Evolutionary conservation across 2,329 filamentous ascomycete genomes (phyloP).

Genomic region (Trichoderma koningiopsis): DNA sequence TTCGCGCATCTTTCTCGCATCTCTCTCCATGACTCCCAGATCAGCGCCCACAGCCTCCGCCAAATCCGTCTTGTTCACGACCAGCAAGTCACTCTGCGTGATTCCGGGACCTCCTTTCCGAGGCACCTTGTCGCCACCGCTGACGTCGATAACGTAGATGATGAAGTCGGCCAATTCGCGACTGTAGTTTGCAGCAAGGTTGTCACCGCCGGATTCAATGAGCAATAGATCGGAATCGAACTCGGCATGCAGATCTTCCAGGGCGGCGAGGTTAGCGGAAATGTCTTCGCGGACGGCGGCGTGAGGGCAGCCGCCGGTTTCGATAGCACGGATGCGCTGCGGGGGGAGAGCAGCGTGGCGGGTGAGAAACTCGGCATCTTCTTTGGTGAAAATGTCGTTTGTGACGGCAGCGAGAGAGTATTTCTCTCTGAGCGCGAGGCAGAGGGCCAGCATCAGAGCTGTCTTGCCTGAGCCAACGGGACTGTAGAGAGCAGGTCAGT

Average conservation of each 20-base stretch:
- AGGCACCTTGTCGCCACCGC: constrained; percentile 94
- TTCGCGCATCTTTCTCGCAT: constrained; percentile 91
- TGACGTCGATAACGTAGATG: constrained; percentile 97
- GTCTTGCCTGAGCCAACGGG: constrained; percentile 98
- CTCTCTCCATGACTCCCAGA: constrained; percentile 88
- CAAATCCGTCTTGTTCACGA: constrained; percentile 97
- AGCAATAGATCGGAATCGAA: constrained; percentile 83
- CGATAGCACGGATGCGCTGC: constrained; percentile 86
- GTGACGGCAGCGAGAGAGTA: constrained; percentile 94
- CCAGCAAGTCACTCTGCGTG: constrained; percentile 88
- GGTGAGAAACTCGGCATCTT: constrained; percentile 97
- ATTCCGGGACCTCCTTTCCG: constrained; percentile 96
- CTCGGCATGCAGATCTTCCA: constrained; percentile 82
- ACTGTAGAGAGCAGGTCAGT: constrained; percentile 46
- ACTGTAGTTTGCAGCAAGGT: constrained; percentile 94
- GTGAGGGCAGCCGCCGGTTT: constrained; percentile 96
- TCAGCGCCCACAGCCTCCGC: constrained; percentile 90
- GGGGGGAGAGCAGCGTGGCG: constrained; percentile 81
- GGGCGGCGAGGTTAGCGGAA: constrained; percentile 84
- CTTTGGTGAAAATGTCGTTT: constrained; percentile 98
- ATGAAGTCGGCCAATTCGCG: constrained; percentile 96
- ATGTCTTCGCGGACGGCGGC: constrained; percentile 98
- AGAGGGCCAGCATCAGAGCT: constrained; percentile 92
- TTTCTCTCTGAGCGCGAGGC: constrained; percentile 74
- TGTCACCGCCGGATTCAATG: constrained; percentile 95